These are phyloP conservation scores for Sherardia arvensis DNA, from an alignment of 257 asterid genomes.

Conservation along the genomic window DNA sequence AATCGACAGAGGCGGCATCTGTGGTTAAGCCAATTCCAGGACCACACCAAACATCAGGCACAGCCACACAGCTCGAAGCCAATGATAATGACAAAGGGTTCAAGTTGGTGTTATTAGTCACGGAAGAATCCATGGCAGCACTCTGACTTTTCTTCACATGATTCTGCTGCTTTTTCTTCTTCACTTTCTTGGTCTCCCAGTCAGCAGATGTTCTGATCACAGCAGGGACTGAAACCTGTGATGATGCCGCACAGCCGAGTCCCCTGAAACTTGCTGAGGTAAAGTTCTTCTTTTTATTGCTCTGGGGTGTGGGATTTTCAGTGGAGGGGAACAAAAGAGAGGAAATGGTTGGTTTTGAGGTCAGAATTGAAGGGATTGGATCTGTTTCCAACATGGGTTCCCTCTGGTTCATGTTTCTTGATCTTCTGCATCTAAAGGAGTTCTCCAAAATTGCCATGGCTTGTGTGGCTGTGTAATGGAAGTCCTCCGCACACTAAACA, in stretches of 20 bases:
- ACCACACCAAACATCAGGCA: constrained; percentile 84
- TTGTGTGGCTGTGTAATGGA: background rate
- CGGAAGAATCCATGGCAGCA: constrained; percentile 6
- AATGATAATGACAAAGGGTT: constrained; percentile 11
- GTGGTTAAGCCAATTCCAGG: constrained; percentile 58
- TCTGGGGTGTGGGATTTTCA: constrained; percentile 22
- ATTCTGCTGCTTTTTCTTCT: constrained; percentile 22
- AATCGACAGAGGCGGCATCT: constrained; percentile 72
- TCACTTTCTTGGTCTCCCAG: constrained; percentile 74
- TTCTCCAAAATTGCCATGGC: constrained; percentile 20
- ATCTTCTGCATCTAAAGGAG: constrained; percentile 41
- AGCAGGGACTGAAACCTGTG: constrained; percentile 89
- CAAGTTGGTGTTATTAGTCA: background rate
- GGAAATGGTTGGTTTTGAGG: constrained; percentile 61
- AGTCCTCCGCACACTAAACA: background rate
- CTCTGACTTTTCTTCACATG: constrained; percentile 10
- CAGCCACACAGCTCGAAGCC: constrained; percentile 29
- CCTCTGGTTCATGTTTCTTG: constrained; percentile 29
- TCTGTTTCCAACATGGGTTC: constrained; percentile 34
- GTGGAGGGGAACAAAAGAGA: constrained; percentile 37
- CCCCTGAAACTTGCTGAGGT: constrained; percentile 64
- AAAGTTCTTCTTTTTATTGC: constrained; percentile 68
- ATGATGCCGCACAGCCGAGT: constrained; percentile 77
- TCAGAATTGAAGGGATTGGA: constrained; percentile 27
- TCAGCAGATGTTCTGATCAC: constrained; percentile 70